Percentiles rank a stretch among this genome's conserved stretches.
Evolutionary conservation across 768 basidiomycete species (phyloP).

Genomic region (Tylopilus vinaceipallidus): DNA sequence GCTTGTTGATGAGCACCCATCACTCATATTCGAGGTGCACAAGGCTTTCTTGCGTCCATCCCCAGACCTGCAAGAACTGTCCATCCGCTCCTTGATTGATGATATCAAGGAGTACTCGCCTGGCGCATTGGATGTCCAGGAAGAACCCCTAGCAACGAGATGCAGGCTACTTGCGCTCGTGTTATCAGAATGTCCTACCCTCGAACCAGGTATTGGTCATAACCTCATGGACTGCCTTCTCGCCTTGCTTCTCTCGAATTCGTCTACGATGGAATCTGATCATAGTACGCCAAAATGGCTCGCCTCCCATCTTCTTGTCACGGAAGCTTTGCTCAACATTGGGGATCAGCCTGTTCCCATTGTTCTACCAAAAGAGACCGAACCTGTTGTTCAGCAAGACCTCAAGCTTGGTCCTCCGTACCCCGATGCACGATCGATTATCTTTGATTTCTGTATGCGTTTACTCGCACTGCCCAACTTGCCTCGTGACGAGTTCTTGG

Average conservation of each 20-base stretch:
- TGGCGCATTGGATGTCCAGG: constrained; percentile 62
- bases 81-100: constrained; percentile 70
- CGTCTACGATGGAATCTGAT: constrained; percentile 47
- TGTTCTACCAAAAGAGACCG: constrained; percentile 67
- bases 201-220: constrained; percentile 52
- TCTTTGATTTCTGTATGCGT: constrained; percentile 76
- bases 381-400: constrained; percentile 50
- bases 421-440: constrained; percentile 54
- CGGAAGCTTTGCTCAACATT: constrained; percentile 76
- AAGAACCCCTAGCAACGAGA: constrained; percentile 76
- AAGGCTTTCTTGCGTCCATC: constrained; percentile 71
- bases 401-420: constrained; percentile 62
- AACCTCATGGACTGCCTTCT: constrained; percentile 69
- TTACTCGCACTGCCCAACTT: constrained; percentile 64
- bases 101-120: constrained; percentile 72
- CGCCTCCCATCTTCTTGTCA: constrained; percentile 78
- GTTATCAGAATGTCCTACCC: constrained; percentile 67
- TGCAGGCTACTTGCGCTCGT: constrained; percentile 86
- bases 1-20: constrained; percentile 83
- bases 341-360: constrained; percentile 70
- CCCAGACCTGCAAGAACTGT: constrained; percentile 57
- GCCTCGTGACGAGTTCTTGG: constrained; percentile 78
- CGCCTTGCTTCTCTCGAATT: constrained; percentile 60
- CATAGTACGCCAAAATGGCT: constrained; percentile 80
- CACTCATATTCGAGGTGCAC: constrained; percentile 86